Conservation (phyloP, 2,329 filamentous ascomycete genomes). For the Juglanconis oblonga region DNA sequence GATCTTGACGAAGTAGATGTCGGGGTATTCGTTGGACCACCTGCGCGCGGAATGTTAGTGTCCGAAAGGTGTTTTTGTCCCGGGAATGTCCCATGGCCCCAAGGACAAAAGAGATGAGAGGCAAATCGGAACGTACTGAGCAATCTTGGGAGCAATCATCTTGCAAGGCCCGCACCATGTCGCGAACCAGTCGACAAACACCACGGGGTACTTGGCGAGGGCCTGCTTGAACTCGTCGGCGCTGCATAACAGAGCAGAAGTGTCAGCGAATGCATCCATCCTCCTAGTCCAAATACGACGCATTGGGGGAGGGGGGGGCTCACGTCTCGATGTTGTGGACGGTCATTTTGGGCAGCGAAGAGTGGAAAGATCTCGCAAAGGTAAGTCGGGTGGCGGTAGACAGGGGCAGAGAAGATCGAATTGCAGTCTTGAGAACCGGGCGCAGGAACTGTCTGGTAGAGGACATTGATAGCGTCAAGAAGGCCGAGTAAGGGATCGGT, state of each 20-base stretch:
- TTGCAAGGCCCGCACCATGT: slow-evolving; percentile 96
- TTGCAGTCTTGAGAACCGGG: slow-evolving; percentile 16
- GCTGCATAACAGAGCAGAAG: slow-evolving; percentile 15
- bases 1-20: slow-evolving; percentile 78
- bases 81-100: not conserved
- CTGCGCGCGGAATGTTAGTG: slow-evolving; percentile 34
- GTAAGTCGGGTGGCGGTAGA: slow-evolving; percentile 18
- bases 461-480: not conserved
- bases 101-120: not conserved
- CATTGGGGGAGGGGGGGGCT: slow-evolving; percentile 14
- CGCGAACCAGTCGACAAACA: slow-evolving; percentile 85
- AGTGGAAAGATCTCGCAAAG: slow-evolving; percentile 34
- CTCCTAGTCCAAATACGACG: not conserved
- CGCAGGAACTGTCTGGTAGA: slow-evolving; percentile 18
- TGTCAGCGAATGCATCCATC: not conserved
- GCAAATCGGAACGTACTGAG: slow-evolving; percentile 48
- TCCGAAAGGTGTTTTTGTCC: not conserved
- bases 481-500: not conserved
- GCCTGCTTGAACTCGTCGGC: slow-evolving; percentile 31
- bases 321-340: slow-evolving; percentile 39
- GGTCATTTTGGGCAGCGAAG: slow-evolving; percentile 40
- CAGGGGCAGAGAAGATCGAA: slow-evolving; percentile 11
- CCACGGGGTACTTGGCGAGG: slow-evolving; percentile 41
- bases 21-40: slow-evolving; percentile 51
- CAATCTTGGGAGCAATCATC: slow-evolving; percentile 74